phyloP scores from a whole-genome alignment of 805 yeast species.

The Tetrapisispora nanseiensis region DNA sequence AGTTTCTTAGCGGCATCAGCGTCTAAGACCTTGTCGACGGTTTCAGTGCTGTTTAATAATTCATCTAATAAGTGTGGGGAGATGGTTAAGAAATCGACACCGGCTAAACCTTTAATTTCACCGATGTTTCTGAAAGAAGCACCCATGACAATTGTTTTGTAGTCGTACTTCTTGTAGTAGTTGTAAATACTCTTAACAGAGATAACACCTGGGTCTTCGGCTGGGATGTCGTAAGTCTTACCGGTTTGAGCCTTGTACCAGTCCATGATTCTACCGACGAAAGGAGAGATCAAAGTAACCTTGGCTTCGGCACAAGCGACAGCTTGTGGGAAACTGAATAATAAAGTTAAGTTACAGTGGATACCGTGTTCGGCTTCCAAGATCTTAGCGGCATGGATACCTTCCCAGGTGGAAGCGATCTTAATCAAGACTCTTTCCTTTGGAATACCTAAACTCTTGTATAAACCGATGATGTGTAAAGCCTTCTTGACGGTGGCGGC shows the following conservation, averaged over 20 bases:
- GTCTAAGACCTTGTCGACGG: slow-evolving; percentile 75
- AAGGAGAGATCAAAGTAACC: slow-evolving; percentile 94
- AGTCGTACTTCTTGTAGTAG: slow-evolving; percentile 95
- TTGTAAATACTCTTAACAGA: slow-evolving; percentile 85
- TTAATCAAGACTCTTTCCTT: slow-evolving; percentile 91
- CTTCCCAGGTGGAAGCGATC: slow-evolving; percentile 98
- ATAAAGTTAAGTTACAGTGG: slow-evolving; percentile 89
- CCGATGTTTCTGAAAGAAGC: slow-evolving; percentile 98
- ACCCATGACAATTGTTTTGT: slow-evolving; percentile 99
- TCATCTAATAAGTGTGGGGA: slow-evolving; percentile 88
- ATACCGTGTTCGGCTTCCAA: slow-evolving; percentile 83
- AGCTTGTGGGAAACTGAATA: slow-evolving; percentile 94
- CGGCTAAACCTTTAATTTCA: slow-evolving; percentile 94
- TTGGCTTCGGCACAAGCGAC: slow-evolving; percentile 98
- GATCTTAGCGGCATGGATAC: slow-evolving; percentile 97
- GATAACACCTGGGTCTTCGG: slow-evolving; percentile 86
- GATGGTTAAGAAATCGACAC: slow-evolving; percentile 92
- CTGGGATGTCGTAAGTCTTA: slow-evolving; percentile 59
- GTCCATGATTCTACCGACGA: slow-evolving; percentile 97
- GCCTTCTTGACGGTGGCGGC: slow-evolving; percentile 93
- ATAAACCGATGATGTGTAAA: slow-evolving; percentile 74
- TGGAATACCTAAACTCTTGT: slow-evolving; percentile 72
- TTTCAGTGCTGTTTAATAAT: slow-evolving; percentile 64
- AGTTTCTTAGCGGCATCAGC: slow-evolving; percentile 47
- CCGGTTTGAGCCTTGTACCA: slow-evolving; percentile 96